Base-by-base conservation (phyloP, 2,329 filamentous ascomycete species). In the Corinectria fuckeliana region DNA sequence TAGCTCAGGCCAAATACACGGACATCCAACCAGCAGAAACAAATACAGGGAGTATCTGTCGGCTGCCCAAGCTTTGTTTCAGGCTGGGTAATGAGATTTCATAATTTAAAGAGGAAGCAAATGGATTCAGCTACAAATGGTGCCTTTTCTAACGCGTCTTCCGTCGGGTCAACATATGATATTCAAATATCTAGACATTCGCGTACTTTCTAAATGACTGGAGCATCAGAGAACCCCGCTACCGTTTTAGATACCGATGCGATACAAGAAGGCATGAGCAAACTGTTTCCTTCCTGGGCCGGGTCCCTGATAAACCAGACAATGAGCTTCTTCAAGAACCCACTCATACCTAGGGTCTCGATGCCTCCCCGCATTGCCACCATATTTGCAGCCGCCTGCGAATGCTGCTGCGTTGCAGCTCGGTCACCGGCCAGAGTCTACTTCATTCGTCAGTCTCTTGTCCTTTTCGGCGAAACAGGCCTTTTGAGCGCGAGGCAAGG, bases 1-100 rank as follows among this genome's bases (percentile, higher is more conserved):
- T 82, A 85, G 14, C 84, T 70, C 23, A 85, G 71, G 14, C 82
- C 81, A n/a, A n/a, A n/a, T 5, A 82, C 82, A 10, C 84, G 76
- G 11, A 80, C 81, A 42, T 79, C n/a, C n/a, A n/a, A n/a, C n/a
- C n/a, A n/a, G n/a, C n/a, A n/a, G n/a, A n/a, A n/a, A n/a, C n/a
- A n/a, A n/a, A n/a, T n/a, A n/a, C n/a, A n/a, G n/a, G n/a, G n/a
- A n/a, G n/a, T n/a, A n/a, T n/a, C n/a, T n/a, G n/a, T n/a, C n/a
- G n/a, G n/a, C n/a, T n/a, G n/a, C n/a, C n/a, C n/a, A n/a, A n/a
- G n/a, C n/a, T n/a, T n/a, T n/a, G n/a, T n/a, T n/a, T n/a, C n/a
- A n/a, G n/a, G n/a, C n/a, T n/a, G n/a, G n/a, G n/a, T n/a, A n/a
- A n/a, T n/a, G n/a, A n/a, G n/a, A n/a, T n/a, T n/a, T n/a, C n/a